Evolutionary conservation across 139 green algal species (phyloP).

Genomic region (Closterium sp.): DNA sequence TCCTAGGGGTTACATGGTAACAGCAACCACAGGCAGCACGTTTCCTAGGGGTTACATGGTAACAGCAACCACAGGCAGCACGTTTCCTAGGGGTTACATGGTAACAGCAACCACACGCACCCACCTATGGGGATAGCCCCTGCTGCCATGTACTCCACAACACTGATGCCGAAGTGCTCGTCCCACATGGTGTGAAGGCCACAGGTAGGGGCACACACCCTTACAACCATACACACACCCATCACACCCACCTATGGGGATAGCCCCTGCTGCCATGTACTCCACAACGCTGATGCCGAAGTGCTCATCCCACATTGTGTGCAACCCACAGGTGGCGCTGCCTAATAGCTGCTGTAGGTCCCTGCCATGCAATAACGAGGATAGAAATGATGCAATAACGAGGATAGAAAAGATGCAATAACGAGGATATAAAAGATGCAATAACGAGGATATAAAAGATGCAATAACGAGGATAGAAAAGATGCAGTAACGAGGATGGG

Average conservation of each 20-base stretch:
- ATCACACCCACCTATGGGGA: constrained; percentile 36
- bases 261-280: constrained; percentile 88
- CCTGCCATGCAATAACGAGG: constrained; percentile 38
- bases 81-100: too few species aligned
- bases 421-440: constrained; percentile 66
- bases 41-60: too few species aligned
- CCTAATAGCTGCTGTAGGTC: constrained; percentile 75
- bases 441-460: constrained; percentile 54
- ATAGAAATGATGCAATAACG: constrained; percentile 45
- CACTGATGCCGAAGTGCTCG: constrained; percentile 98
- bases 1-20: too few species aligned
- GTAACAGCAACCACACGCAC: too few species aligned
- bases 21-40: too few species aligned
- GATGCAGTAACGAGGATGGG: constrained; percentile 65
- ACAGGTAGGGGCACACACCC: too few species aligned
- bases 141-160: constrained; percentile 98
- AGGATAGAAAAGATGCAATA: background rate
- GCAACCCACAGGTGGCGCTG: constrained; percentile 81
- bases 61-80: too few species aligned
- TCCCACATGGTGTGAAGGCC: constrained; percentile 87
- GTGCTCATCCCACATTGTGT: constrained; percentile 98
- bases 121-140: constrained; percentile 49
- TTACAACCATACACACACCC: too few species aligned
- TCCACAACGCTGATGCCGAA: constrained; percentile 98
- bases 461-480: constrained; percentile 3